A percentile compares a stretch with the other conserved stretches of the same genome.
These are phyloP conservation scores for Saccharata proteae DNA, from an alignment of 2,329 filamentous ascomycete species.

Conservation along the genomic window DNA sequence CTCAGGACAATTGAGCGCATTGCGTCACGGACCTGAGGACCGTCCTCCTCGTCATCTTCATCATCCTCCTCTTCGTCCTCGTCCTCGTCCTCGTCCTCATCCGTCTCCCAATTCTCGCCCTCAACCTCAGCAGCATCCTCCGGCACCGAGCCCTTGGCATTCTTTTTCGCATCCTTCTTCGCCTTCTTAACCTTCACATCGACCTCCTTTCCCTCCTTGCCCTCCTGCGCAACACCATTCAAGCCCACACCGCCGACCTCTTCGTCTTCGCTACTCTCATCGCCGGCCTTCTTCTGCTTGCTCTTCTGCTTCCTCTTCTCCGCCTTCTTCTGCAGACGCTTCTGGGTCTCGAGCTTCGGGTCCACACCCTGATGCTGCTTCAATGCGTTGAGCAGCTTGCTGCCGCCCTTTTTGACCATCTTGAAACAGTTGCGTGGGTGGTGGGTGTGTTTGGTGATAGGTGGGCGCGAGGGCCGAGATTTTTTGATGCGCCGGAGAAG, in stretches of 20 bases:
- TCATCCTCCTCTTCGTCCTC: slow-evolving; percentile 20
- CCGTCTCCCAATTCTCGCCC: slow-evolving; percentile 15
- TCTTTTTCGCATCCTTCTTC: slow-evolving; percentile 13
- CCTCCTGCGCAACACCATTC: slow-evolving; percentile 9
- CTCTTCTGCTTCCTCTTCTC: slow-evolving; percentile 46
- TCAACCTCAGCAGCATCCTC: slow-evolving; percentile 19
- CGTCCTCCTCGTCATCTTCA: slow-evolving; percentile 23
- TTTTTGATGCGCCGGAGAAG: slow-evolving; percentile 22
- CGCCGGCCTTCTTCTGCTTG: slow-evolving; percentile 31
- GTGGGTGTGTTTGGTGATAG: neutral
- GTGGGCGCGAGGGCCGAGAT: slow-evolving; percentile 21
- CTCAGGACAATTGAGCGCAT: neutral
- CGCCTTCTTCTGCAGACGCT: slow-evolving; percentile 16
- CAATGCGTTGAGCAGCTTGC: slow-evolving; percentile 46
- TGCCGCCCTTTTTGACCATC: slow-evolving; percentile 39
- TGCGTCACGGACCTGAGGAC: slow-evolving; percentile 4
- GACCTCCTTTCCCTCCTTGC: slow-evolving; percentile 9
- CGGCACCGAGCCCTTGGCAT: slow-evolving; percentile 8
- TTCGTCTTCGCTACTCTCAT: slow-evolving; percentile 11
- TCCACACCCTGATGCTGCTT: slow-evolving; percentile 50
- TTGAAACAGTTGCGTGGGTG: slow-evolving; percentile 8
- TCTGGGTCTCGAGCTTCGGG: slow-evolving; percentile 65
- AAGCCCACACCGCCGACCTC: slow-evolving; percentile 10
- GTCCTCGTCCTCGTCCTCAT: slow-evolving; percentile 29
- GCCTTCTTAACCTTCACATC: slow-evolving; percentile 14